Base-by-base conservation (phyloP, 2,329 filamentous ascomycete genomes). In the Drechmeria coniospora region DNA sequence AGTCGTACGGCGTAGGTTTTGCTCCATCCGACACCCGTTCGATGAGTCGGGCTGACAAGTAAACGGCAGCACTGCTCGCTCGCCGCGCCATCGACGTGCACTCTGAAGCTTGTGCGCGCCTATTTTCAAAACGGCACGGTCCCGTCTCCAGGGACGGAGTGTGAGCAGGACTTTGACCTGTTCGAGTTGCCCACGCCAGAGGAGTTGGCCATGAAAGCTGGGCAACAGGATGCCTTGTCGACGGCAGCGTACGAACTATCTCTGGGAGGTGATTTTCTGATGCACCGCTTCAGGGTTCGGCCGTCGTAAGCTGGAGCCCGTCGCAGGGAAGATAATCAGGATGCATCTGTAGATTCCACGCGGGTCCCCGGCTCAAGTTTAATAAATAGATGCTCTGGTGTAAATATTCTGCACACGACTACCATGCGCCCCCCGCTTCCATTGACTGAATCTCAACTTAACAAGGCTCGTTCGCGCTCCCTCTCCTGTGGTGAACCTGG, bases 81-180 rank as follows among this genome's bases (percentile, higher is more conserved):
- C 4, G 47, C 61, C 1, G 52, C 57, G 5, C 49, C 59, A 1
- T 63, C 58, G 1, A 43, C 46, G 1, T 65, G 61, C 36, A 62
- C 59, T 3, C 50, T 54, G 1, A 37, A 35, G n/a, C 36, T 53
- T 12, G 47, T 65, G 8, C 49, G 45, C 4, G 40, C 42, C 11
- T 65, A 65, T 34, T 63, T 65, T 37, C 55, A 62, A 34, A 36
- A 57, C 7, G 61, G 60, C 6, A 43, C 38, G 2, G 44, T 67
- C 1, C 69, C 68, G 0, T 37, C 42, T 3, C 41, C 48, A 0
- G 55, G 54, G 1, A 59, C 58, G 1, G 42, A 57, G 11, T 73
- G 68, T 33, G 51, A 59, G 17, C 49, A 53, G 0, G 59, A 67
- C 33, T 43, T 50, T 15, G 36, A 44, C 1, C 58, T 62, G 1